A percentile compares a stretch with the other conserved stretches of the same genome.
Evolutionary conservation across 2,329 filamentous ascomycete species (phyloP).

Genomic region (Talaromyces islandicus): DNA sequence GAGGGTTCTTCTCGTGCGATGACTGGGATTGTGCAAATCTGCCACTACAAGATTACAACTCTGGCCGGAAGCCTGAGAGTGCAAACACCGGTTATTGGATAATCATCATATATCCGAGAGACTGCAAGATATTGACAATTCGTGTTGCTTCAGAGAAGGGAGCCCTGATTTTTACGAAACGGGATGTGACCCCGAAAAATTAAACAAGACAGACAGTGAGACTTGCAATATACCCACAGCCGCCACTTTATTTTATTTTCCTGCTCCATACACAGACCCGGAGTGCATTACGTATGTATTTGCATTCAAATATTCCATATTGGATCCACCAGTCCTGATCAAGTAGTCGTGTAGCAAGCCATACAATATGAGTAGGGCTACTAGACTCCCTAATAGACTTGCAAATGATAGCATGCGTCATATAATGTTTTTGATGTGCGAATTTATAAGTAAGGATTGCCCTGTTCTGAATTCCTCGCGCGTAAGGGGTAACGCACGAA

Average conservation of each 20-base stretch:
- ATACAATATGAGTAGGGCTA: not conserved
- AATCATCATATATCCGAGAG: not conserved
- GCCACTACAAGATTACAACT: not conserved
- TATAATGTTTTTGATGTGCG: not conserved
- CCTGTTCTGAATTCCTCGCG: not conserved
- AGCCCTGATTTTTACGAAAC: not conserved
- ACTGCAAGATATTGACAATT: not conserved
- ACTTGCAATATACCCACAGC: not conserved
- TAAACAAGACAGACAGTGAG: not conserved
- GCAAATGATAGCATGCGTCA: not conserved
- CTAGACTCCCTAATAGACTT: not conserved
- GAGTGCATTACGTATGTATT: not conserved
- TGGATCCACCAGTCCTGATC: not conserved
- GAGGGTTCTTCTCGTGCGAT: not conserved
- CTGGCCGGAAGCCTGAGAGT: not conserved
- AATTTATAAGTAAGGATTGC: not conserved
- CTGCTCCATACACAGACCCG: not conserved
- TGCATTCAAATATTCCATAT: not conserved
- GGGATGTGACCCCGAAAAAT: not conserved
- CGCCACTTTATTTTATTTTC: not conserved
- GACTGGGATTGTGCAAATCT: too few relatives aligned
- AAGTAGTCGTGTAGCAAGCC: not conserved
- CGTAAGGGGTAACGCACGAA: not conserved
- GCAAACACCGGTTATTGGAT: not conserved
- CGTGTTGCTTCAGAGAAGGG: not conserved